Conservation (phyloP, 106 monocot species). For the Gastrodia elata region DNA sequence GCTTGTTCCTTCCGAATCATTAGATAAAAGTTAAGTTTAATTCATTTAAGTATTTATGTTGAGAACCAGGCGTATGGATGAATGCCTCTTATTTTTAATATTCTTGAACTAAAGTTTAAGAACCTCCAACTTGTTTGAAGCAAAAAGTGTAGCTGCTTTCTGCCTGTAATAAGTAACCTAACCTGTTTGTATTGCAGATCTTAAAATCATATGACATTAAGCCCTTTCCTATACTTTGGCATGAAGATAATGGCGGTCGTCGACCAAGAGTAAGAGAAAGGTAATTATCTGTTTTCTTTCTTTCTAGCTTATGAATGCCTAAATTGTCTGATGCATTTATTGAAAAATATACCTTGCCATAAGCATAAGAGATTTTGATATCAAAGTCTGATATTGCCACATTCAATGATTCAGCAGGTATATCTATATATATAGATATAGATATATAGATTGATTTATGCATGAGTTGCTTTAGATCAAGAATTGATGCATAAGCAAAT, state of each 20-base stretch:
- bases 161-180: neutral
- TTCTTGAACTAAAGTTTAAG: neutral
- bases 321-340: neutral
- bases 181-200: conserved; percentile 25
- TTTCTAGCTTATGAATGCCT: neutral
- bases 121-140: neutral
- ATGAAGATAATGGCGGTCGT: conserved; percentile 56
- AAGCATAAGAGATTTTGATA: neutral
- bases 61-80: neutral
- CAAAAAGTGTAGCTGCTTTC: neutral
- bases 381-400: neutral
- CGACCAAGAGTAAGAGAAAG: conserved; percentile 65
- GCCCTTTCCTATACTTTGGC: conserved; percentile 86
- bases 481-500: no score
- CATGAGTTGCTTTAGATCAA: no score
- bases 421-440: no score
- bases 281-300: conserved; percentile 19
- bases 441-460: no score
- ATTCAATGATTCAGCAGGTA: no score
- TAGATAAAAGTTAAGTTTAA: neutral
- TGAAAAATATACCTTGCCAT: neutral
- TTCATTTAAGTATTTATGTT: neutral
- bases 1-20: neutral
- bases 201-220: conserved; percentile 73
- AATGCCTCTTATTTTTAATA: neutral